phyloP scores from a whole-genome alignment of 129 eudicot genomes.

The Sambucus nigra region DNA sequence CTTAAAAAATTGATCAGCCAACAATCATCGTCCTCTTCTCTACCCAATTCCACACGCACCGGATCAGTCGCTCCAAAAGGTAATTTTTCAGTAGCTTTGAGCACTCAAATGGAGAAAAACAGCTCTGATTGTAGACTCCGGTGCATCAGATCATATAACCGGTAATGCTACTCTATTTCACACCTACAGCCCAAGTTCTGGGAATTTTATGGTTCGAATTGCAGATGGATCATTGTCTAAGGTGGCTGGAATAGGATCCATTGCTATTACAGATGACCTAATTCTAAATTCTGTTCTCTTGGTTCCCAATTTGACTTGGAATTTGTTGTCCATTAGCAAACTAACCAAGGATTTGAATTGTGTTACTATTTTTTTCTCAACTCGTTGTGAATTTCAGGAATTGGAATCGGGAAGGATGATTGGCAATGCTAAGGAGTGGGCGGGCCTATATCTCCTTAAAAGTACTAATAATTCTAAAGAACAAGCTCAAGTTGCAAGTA shows the following conservation, averaged over 20 bases:
- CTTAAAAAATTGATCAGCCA: not conserved
- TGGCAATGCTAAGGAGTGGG: slow-evolving; percentile 12
- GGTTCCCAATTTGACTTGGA: not conserved
- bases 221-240: not conserved
- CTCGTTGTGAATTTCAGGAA: not conserved
- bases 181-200: not conserved
- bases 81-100: not conserved
- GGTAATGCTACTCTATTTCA: not conserved
- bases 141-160: not conserved
- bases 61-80: not conserved
- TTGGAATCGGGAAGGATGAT: slow-evolving; percentile 1
- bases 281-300: not conserved
- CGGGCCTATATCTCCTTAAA: not conserved
- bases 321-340: slow-evolving; percentile 6
- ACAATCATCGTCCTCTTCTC: not conserved
- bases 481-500: not conserved
- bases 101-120: not conserved
- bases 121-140: not conserved
- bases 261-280: not conserved
- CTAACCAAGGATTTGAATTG: slow-evolving; percentile 1
- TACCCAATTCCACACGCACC: no score
- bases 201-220: not conserved
- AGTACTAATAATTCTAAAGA: no score
- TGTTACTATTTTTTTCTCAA: no score
- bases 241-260: not conserved